Evolutionary conservation across 176 grass and related monocot species (phyloP), one percentile per base, ranked within the genome.

Genomic region (Phyllostachys edulis): DNA sequence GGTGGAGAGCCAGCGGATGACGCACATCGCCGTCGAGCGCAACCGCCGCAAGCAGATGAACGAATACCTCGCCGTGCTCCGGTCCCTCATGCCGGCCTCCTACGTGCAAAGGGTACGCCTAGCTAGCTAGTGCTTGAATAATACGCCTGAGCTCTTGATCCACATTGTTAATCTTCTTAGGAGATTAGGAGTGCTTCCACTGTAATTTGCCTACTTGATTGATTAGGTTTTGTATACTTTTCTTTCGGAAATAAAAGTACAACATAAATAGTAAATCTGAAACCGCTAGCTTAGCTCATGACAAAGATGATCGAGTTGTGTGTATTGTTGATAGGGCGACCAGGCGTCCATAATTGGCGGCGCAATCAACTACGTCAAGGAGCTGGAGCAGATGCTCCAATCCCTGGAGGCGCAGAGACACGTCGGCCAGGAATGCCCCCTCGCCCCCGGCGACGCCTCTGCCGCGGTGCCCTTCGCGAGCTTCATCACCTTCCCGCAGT

Each of bases 291-390:
- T 29, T 20, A 66, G 21, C 21, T 16, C 37, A 4, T 71, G 68
- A 45, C 68, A 46, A 44, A 41, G 21, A 14, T 26, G 68, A 38
- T 16, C 7, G 54, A 24, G 21, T 21, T 46, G 68, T 57, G 46
- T 38, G 55, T 10, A 36, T 24, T 68, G 16, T 20, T 15, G 27
- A 34, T 23, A 97, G 94, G 90, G 83, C 6, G 94, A 97, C 85
- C 94, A 97, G 85, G 94, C 94, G 71, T 97, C 94, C 24, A 91
- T 97, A 76, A 88, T 97, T 42, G 94, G 94, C n/a, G 88, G 94
- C 18, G 92, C 94, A 17, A 92, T 97, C 77, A 94, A 94, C 84
- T 97, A 89, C 54, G 94, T 97, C 26, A 97, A 97, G 78, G 94
- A 97, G 80, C 84, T 94, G 5, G 94, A 97, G 74, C 94, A 94